Percentiles rank a stretch among this genome's conserved stretches.
phyloP scores from a whole-genome alignment of 257 asterid genomes.

The Lithospermum erythrorhizon region DNA sequence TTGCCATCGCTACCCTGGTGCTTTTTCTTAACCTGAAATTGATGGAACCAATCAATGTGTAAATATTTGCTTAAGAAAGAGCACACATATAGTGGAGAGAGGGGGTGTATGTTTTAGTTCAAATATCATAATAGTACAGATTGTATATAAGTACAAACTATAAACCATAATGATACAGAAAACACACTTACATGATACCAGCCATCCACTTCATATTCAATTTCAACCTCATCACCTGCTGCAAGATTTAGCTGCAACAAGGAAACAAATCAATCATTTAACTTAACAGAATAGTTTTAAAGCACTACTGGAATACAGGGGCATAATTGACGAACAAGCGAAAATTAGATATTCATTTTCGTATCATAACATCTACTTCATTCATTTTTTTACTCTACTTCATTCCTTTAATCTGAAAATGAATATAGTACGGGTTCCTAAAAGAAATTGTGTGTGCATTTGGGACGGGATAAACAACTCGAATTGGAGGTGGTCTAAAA shows the following conservation, averaged over 20 bases:
- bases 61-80: neutral
- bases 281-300: neutral
- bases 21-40: constrained; percentile 85
- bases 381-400: too few species aligned
- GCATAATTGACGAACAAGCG: neutral
- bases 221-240: constrained; percentile 89
- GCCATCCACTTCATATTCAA: constrained; percentile 97
- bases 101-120: neutral
- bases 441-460: too few species aligned
- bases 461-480: too few species aligned
- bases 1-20: constrained; percentile 97
- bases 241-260: constrained; percentile 72
- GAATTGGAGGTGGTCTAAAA: too few species aligned
- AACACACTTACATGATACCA: constrained; percentile 84
- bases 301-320: neutral
- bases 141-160: too few species aligned
- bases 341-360: too few species aligned
- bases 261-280: constrained; percentile 14
- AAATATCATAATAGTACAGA: neutral
- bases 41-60: neutral
- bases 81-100: neutral
- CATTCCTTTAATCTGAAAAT: too few species aligned
- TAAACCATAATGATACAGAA: neutral
- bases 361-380: too few species aligned
- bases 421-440: too few species aligned